phyloP scores from a whole-genome alignment of 345 rosid genomes.

The Gossypium turneri region DNA sequence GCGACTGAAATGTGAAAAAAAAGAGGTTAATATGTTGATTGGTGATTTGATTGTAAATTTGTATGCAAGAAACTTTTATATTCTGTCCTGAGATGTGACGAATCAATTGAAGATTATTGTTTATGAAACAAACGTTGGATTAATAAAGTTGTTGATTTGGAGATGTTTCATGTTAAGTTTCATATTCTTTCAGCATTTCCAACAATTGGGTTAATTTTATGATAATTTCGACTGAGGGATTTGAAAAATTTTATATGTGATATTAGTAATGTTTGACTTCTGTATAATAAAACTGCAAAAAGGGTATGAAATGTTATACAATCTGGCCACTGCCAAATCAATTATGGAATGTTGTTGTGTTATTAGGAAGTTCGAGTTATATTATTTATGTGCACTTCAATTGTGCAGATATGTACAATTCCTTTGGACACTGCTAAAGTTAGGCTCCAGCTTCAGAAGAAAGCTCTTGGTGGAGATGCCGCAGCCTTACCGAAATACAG shows the following conservation, averaged over 20 bases:
- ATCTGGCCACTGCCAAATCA: neutral
- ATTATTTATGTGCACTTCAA: neutral
- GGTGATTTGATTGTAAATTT: neutral
- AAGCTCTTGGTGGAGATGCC: conserved; percentile 54
- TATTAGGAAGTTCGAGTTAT: neutral
- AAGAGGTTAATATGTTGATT: neutral
- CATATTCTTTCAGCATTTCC: neutral
- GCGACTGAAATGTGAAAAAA: neutral
- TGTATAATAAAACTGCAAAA: neutral
- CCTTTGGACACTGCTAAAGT: conserved; percentile 98
- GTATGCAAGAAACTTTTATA: neutral
- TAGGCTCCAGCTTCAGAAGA: conserved; percentile 96
- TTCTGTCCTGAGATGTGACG: neutral
- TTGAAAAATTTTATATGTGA: neutral
- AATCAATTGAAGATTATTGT: neutral
- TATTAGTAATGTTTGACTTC: neutral
- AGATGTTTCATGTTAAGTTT: neutral
- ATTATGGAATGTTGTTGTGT: neutral
- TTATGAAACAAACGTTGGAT: neutral
- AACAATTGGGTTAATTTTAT: neutral
- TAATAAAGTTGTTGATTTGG: neutral
- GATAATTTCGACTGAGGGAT: neutral
- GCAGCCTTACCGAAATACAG: conserved; percentile 63
- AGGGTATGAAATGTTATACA: neutral
- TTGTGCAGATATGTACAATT: conserved; percentile 77